Percentiles rank a stretch among this genome's conserved stretches.
Evolutionary conservation across 495 filamentous ascomycete genomes (phyloP).

Genomic region (Penicillium egyptiacum): DNA sequence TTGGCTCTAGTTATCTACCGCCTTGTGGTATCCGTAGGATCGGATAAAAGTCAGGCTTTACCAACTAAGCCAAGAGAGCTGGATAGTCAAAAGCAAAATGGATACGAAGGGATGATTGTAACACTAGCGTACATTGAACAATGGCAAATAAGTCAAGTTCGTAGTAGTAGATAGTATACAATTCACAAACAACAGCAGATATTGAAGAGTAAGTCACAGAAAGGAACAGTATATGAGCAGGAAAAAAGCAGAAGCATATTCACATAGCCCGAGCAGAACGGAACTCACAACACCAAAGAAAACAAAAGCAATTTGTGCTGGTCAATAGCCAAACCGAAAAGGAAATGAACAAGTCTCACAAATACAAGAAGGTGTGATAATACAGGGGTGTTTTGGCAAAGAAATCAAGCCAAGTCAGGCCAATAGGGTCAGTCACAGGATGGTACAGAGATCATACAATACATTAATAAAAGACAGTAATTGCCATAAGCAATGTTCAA

Average conservation of each 20-base stretch:
- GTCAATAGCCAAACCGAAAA: conserved; percentile 9
- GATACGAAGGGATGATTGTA: background rate
- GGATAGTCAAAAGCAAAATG: background rate
- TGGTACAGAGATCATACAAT: conserved; percentile 27
- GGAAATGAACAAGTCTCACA: conserved; percentile 3
- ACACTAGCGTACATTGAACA: background rate
- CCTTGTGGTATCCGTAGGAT: background rate
- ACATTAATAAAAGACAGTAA: conserved; percentile 17
- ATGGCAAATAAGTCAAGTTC: background rate
- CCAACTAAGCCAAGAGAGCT: background rate
- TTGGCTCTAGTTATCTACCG: background rate
- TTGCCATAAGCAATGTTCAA: conserved; percentile 21
- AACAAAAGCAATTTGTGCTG: conserved; percentile 12
- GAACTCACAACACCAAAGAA: conserved; percentile 8
- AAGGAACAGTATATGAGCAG: conserved; percentile 5
- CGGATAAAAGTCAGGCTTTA: background rate
- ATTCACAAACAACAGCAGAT: background rate
- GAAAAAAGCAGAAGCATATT: conserved; percentile 16
- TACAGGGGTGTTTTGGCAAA: conserved; percentile 25
- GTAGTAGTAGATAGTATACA: conserved; percentile 15
- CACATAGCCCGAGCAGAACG: conserved; percentile 30
- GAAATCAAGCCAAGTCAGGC: conserved; percentile 8
- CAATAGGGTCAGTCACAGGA: conserved; percentile 6
- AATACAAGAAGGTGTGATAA: conserved; percentile 17
- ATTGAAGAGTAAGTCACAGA: conserved; percentile 1